These are phyloP conservation scores for Ophiostoma sp. DNA, from an alignment of 2,329 filamentous ascomycete genomes.

Conservation along the genomic window DNA sequence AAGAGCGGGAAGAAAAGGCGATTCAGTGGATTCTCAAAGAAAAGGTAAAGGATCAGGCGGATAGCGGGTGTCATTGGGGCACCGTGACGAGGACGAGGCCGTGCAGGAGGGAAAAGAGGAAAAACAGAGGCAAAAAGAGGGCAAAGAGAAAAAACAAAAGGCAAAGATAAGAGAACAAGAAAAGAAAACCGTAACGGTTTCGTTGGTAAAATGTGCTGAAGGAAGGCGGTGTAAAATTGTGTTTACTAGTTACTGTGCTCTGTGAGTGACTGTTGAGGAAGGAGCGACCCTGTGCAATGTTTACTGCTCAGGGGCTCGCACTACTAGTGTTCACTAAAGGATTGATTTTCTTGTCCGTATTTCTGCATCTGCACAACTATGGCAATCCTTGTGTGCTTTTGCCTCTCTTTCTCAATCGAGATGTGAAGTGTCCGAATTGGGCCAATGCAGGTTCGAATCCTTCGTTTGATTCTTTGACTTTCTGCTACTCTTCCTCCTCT, in stretches of 20 bases:
- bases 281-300: neutral
- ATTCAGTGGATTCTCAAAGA: neutral
- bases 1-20: neutral
- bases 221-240: neutral
- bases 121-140: neutral
- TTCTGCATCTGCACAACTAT: neutral
- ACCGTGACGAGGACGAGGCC: neutral
- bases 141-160: neutral
- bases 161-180: neutral
- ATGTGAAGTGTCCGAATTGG: neutral
- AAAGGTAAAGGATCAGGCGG: neutral
- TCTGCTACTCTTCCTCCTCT: neutral
- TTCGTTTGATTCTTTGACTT: neutral
- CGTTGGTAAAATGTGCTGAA: neutral
- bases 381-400: neutral
- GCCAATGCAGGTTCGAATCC: neutral
- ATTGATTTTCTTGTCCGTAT: neutral
- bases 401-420: neutral
- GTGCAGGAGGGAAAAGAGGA: neutral
- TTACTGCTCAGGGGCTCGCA: neutral
- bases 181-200: neutral
- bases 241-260: no score
- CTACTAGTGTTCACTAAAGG: neutral
- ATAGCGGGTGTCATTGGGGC: neutral
- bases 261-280: no score